A percentile compares a stretch with the other conserved stretches of the same genome.
These are phyloP conservation scores for Xylaria palmicola DNA, from an alignment of 495 filamentous ascomycete species.

Conservation along the genomic window DNA sequence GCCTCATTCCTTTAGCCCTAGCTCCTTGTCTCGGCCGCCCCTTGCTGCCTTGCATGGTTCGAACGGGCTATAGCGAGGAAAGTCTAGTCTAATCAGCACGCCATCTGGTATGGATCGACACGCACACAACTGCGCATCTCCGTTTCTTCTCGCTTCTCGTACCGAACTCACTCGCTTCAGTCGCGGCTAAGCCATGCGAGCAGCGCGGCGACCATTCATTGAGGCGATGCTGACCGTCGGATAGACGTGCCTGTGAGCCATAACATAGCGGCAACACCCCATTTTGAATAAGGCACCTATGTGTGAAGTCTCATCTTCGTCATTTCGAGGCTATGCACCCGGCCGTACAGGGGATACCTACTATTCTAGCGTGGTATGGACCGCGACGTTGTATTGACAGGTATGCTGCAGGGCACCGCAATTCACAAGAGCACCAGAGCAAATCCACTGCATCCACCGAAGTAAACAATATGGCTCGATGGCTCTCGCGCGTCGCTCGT, in stretches of 20 bases:
- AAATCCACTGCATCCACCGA: not conserved
- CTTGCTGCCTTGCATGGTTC: too few species aligned
- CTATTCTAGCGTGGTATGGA: not conserved
- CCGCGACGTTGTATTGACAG: not conserved
- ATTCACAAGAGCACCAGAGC: not conserved
- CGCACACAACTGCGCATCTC: not conserved
- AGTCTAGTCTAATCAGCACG: not conserved
- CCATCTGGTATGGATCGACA: not conserved
- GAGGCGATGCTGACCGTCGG: slow-evolving; percentile 16
- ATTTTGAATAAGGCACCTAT: too few species aligned
- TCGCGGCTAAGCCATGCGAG: slow-evolving; percentile 11
- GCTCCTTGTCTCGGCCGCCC: not conserved
- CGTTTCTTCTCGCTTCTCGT: slow-evolving; percentile 1
- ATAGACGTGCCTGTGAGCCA: slow-evolving; percentile 16
- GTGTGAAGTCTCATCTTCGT: too few species aligned
- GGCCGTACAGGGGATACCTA: too few species aligned
- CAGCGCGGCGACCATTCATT: not conserved
- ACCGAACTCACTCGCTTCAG: not conserved
- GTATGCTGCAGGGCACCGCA: not conserved
- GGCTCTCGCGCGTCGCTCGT: not conserved
- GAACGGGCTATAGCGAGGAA: not conserved
- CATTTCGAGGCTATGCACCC: too few species aligned
- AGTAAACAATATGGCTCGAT: not conserved
- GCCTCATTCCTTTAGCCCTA: too few species aligned
- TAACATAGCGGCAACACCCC: slow-evolving; percentile 8